Evolutionary conservation across 495 filamentous ascomycete species (phyloP), one percentile per base, ranked within the genome.

Genomic region (Lophiostoma macrostomum): DNA sequence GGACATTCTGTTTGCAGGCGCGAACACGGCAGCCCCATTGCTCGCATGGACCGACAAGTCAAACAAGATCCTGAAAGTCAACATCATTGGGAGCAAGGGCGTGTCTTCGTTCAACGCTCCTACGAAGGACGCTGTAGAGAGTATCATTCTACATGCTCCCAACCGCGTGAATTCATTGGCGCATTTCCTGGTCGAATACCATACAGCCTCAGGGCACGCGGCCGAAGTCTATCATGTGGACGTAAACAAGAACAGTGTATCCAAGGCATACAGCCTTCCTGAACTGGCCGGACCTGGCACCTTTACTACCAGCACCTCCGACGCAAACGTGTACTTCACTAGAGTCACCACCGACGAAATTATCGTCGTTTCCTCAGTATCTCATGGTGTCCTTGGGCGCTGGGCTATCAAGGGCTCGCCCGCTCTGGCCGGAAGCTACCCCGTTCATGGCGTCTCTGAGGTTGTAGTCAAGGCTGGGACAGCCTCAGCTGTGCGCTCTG

Each of bases 151-250:
- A 19, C 86, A 94, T 65, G 84, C 89, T 12, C 81, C 88, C 4
- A 78, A 80, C 43, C 74, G 83, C 43, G 70, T 82, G 22, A 83
- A 84, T 65, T 84, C 85, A 25, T 72, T 80, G 20, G 75, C 87
- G 3, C 85, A 94, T 73, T 88, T 96, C 69, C 71, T 96, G 34
- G 86, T 96, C 6, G 87, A 96, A 53, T 93, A 79, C 66, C 79
- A 84, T 62, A 88, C 88, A 0, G 69, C 70, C 3, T 76, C 73
- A 12, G 80, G 81, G 13, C 85, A 90, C 63, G 88, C 83, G 74
- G 90, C 87, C 4, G 87, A 93, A 55, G 86, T 96, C 24, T 96
- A 83, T 64, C 89, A 93, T 58, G 75, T 93, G 58, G 79, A 95
- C 60, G 63, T 86, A 44, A 79, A 80, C 64, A 79, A 76, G n/a